phyloP scores from a whole-genome alignment of 805 yeast species.

The Wickerhamiella qilinensis region DNA sequence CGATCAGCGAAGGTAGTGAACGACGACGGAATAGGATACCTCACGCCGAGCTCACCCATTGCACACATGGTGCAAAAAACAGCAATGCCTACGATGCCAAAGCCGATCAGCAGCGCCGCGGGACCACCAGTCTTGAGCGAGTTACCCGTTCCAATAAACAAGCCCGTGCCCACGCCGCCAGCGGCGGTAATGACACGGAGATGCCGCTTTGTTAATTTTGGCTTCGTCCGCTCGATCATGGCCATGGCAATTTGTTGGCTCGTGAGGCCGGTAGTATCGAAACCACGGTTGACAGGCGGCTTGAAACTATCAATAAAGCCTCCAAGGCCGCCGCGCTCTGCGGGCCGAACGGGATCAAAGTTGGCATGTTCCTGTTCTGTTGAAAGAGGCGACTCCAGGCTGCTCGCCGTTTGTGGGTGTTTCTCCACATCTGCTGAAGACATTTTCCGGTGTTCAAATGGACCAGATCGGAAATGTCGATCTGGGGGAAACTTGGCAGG shows the following conservation, averaged over 20 bases:
- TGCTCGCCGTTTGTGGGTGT: neutral
- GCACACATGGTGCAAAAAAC: constrained; percentile 43
- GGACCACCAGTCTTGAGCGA: constrained; percentile 34
- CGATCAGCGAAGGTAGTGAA: constrained; percentile 40
- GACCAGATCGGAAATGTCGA: no score
- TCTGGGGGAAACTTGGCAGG: no score
- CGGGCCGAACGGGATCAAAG: neutral
- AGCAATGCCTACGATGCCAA: constrained; percentile 34
- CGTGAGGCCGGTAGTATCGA: constrained; percentile 15
- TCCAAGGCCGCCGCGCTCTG: neutral
- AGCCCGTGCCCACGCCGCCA: constrained; percentile 65
- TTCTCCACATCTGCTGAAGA: neutral
- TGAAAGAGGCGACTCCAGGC: neutral
- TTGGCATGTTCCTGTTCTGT: neutral
- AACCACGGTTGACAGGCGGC: constrained; percentile 8
- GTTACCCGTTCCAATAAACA: constrained; percentile 34
- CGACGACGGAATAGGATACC: constrained; percentile 42
- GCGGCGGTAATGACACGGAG: constrained; percentile 53
- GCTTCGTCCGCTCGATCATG: constrained; percentile 8
- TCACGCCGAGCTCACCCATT: constrained; percentile 52
- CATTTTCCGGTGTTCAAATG: no score
- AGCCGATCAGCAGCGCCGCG: constrained; percentile 34
- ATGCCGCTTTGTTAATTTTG: constrained; percentile 21
- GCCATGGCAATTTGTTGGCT: constrained; percentile 8
- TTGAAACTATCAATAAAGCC: constrained; percentile 10